Base-by-base conservation (phyloP, 371 early-diverging fungal genomes). In the Chytridiales sp. region DNA sequence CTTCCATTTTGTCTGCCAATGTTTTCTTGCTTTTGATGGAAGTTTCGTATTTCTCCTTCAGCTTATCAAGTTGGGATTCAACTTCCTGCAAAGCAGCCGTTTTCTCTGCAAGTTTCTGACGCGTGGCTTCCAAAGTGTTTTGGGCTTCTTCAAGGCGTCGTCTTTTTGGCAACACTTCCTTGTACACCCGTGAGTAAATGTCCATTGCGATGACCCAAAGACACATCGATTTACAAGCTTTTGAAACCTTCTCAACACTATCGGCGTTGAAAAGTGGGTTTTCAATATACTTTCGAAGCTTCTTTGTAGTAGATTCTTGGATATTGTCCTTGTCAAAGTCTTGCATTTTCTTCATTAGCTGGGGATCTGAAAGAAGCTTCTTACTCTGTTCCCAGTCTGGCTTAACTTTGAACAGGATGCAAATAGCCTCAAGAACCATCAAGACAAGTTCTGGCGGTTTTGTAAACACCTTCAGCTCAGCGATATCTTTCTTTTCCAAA, bases 121-220 rank as follows among this genome's bases (percentile, higher is more conserved):
- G 56, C 9, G 79, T 81, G 11, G 53, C 44, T 52, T 75, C 76
- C 35, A 80, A 62, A 6, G 77, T 70, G 11, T 32, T 34, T 39
- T 79, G 76, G 3, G 81, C 80, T 56, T 78, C 75, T 42, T 81
- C 79, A 32, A 83, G 62, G 5, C 81, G 68, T 47, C 77, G 67
- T 15, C 72, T 46, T 60, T 84, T 76, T 24, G 85, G 85, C 2
- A 59, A 57, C 2, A 82, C 83, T 48, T 79, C 79, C 44, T 81
- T 81, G 63, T 71, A 77, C 2, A 82, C 81, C 1, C 81, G 66
- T 29, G 76, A 79, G 49, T 82, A 82, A 5, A 79, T 66, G 17
- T 82, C 83, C 79, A 82, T 77, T 3, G 83, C 83, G 38, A 80
- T 70, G 35, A 78, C 81, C 83, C 83, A 82, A 75, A 76, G 76